Conservation (phyloP, 495 filamentous ascomycete species). For the Aspergillus mulundensis region DNA sequence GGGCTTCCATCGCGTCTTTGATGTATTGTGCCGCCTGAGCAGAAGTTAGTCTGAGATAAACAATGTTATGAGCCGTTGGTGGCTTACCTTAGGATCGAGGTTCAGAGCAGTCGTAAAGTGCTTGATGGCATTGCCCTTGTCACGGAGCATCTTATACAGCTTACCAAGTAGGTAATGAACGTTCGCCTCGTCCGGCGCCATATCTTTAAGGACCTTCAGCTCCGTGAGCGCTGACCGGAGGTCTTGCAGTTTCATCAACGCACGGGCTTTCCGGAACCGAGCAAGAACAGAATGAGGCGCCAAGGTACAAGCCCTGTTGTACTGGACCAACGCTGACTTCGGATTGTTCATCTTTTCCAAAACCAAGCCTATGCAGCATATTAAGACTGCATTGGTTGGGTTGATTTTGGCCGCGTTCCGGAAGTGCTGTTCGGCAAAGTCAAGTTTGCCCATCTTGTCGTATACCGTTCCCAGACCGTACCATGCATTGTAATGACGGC, state of each 20-base stretch:
- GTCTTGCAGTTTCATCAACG: conserved; percentile 72
- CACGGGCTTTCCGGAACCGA: conserved; percentile 87
- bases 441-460: conserved; percentile 90
- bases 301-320: conserved; percentile 71
- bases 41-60: conserved; percentile 19
- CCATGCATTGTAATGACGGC: conserved; percentile 93
- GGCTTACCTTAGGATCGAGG: conserved; percentile 85
- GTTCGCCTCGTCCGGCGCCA: conserved; percentile 90
- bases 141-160: conserved; percentile 73
- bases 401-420: conserved; percentile 80
- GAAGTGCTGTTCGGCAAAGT: conserved; percentile 88
- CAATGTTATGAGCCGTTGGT: not conserved
- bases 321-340: conserved; percentile 71
- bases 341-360: conserved; percentile 82
- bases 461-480: conserved; percentile 92
- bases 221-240: conserved; percentile 68
- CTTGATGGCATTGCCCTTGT: conserved; percentile 77
- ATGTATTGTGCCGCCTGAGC: conserved; percentile 79
- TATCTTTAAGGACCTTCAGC: conserved; percentile 75
- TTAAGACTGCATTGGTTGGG: conserved; percentile 82
- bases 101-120: conserved; percentile 94
- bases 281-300: conserved; percentile 77
- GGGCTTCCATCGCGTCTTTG: conserved; percentile 85
- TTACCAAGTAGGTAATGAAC: conserved; percentile 91
- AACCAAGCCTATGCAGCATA: conserved; percentile 86